These are phyloP conservation scores for Passalora sequoiae DNA, from an alignment of 2,329 filamentous ascomycete genomes.

Conservation along the genomic window DNA sequence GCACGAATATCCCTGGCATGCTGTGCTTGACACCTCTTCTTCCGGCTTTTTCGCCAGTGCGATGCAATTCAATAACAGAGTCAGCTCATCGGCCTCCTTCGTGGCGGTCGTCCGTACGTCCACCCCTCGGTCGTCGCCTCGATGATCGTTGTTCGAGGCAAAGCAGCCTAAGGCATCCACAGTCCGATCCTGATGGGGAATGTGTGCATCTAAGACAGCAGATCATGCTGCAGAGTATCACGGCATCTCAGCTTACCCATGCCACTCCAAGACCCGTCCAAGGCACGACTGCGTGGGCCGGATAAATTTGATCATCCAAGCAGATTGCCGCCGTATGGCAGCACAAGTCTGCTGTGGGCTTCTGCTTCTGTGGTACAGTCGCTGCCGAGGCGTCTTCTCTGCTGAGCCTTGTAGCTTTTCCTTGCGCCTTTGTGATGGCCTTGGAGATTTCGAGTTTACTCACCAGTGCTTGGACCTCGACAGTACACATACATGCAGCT, in stretches of 20 bases:
- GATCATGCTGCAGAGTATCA: no score
- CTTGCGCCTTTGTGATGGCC: conserved; percentile 28
- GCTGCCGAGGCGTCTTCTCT: conserved; percentile 20
- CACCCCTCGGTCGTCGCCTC: no score
- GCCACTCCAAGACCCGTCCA: not conserved
- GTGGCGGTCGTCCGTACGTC: no score
- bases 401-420: conserved; percentile 14
- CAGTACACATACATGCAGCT: conserved; percentile 16
- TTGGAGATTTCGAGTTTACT: conserved; percentile 10
- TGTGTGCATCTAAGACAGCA: no score
- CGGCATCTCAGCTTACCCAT: not conserved
- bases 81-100: no score
- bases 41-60: not conserved
- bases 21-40: not conserved
- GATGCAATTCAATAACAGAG: not conserved
- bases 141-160: no score
- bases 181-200: no score
- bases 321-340: conserved; percentile 2
- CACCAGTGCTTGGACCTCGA: conserved; percentile 5
- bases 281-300: not conserved
- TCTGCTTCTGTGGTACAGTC: conserved; percentile 23
- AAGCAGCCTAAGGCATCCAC: no score
- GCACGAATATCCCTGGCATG: conserved; percentile 1
- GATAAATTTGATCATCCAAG: conserved; percentile 1
- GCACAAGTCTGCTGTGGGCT: conserved; percentile 15